These are phyloP conservation scores for Kwoniella sp. DNA, from an alignment of 768 basidiomycete species.

Conservation along the genomic window DNA sequence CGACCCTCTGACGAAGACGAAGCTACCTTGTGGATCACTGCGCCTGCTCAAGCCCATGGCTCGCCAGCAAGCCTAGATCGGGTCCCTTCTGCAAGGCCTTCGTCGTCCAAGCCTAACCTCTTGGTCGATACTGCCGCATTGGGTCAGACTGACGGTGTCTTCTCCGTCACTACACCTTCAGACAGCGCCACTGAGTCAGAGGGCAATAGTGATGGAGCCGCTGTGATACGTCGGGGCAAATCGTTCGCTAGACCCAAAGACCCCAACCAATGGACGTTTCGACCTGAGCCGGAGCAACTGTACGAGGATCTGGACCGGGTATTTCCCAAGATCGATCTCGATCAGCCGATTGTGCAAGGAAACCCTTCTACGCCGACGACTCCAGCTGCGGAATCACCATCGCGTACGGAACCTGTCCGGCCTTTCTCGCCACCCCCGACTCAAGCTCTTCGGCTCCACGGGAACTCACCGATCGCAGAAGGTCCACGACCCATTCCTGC, in stretches of 20 bases:
- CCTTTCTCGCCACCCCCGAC: slow-evolving; percentile 21
- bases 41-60: slow-evolving; percentile 5
- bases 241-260: slow-evolving; percentile 64
- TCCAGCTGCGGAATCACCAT: slow-evolving; percentile 29
- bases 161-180: slow-evolving; percentile 21
- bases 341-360: slow-evolving; percentile 89
- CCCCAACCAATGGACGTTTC: slow-evolving; percentile 72
- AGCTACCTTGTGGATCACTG: slow-evolving; percentile 44
- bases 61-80: slow-evolving; percentile 10
- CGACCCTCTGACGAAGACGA: slow-evolving; percentile 36
- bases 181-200: slow-evolving; percentile 38
- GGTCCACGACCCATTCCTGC: slow-evolving; percentile 1
- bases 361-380: slow-evolving; percentile 47
- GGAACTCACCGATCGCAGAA: background rate
- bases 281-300: slow-evolving; percentile 86
- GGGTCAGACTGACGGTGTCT: background rate
- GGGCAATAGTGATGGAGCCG: slow-evolving; percentile 19
- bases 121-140: slow-evolving; percentile 24
- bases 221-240: slow-evolving; percentile 49
- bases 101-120: slow-evolving; percentile 29
- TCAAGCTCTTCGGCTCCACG: background rate
- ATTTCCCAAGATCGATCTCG: slow-evolving; percentile 93
- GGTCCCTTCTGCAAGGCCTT: slow-evolving; percentile 22
- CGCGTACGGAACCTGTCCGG: slow-evolving; percentile 10
- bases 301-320: slow-evolving; percentile 88